Evolutionary conservation across 306 rosid genomes (phyloP), one percentile per base, ranked within the genome.

Genomic region (Cicer chorassanicum): DNA sequence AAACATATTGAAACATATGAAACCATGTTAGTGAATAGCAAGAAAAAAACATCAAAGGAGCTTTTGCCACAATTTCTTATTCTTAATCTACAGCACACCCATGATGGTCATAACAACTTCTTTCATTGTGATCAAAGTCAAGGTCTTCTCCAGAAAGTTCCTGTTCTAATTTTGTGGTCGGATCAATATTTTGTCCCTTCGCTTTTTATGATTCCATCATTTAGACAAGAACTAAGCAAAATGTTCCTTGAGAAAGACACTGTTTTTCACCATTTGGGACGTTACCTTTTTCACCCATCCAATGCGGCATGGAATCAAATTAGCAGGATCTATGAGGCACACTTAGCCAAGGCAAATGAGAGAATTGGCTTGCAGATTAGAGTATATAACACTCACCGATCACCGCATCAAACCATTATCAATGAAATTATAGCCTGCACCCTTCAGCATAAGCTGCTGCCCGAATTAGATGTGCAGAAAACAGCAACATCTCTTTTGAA

Each of bases 161-260:
- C 89, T 0, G 78, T 85, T 72, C 80, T 91, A 78, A 84, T 88
- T 46, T 49, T 91, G 83, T 50, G 18, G 44, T 78, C 96, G 0
- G 88, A 91, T 68, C 87, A 88, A 76, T 91, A 91, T 72, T 87
- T 89, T 49, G 82, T 81, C 51, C 92, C 96, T 36, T 82, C 92
- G 59, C 90, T 91, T 51, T 91, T 85, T 81, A 82, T 91, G 86
- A 80, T 87, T 38, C 78, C 90, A 12, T 86, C 85, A 13, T 91
- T 89, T 15, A 77, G 81, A 67, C 82, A 81, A 77, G 81, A 73
- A 2, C 49, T 81, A 3, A 64, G 75, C 51, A 77, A 69, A 48
- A 77, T 81, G 81, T 84, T 84, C 68, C 87, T 83, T 0, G 68
- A 77, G 24, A 73, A 73, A 77, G 87, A 84, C 59, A 84, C 78